Evolutionary conservation across 106 monocot genomes (phyloP), one percentile per base, ranked within the genome.

Genomic region (Dendrobium huoshanense): DNA sequence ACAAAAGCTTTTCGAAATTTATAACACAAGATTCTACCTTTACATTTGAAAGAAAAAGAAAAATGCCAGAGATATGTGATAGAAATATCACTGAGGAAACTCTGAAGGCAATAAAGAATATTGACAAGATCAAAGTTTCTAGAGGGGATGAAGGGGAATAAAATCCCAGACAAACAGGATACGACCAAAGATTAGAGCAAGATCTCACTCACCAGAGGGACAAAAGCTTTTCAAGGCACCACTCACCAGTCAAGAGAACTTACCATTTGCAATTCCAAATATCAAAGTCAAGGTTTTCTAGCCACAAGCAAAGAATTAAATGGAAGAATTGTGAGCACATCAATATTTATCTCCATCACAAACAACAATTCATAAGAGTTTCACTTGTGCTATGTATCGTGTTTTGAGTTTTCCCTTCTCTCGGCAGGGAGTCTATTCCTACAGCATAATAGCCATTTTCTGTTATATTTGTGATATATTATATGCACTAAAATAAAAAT

Each of bases 21-120:
- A 22, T 95, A 93, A 93, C 95, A 24, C 81, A 96, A 93, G 96
- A 96, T 40, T 24, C 86, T 5, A 96, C 93, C 25, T 96, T 96
- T 70, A 93, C 93, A 86, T 93, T 93, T 78, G 96, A 96, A 68
- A 93, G 93, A 87, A 96, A 87, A 82, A 74, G 89, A 45, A 96
- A 96, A 79, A 86, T 93, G 78, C 95, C 93, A 11, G 91, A 91
- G 77, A 93, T 93, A 82, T 93, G 91, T 49, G 88, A 96, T 75
- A 89, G 93, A 40, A 91, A 91, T 84, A 67, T 91, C 24, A 80
- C 88, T 9, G 91, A 84, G 77, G 81, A 80, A 27, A 89, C 89
- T 4, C 83, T 96, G 33, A 88, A 87, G 87, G 96, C 90, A 41
- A 93, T 96, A 10, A 92, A 90, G 84, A 91, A 85, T 82, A 93